phyloP scores from a whole-genome alignment of 805 yeast species.

The Suhomyces prunicola region DNA sequence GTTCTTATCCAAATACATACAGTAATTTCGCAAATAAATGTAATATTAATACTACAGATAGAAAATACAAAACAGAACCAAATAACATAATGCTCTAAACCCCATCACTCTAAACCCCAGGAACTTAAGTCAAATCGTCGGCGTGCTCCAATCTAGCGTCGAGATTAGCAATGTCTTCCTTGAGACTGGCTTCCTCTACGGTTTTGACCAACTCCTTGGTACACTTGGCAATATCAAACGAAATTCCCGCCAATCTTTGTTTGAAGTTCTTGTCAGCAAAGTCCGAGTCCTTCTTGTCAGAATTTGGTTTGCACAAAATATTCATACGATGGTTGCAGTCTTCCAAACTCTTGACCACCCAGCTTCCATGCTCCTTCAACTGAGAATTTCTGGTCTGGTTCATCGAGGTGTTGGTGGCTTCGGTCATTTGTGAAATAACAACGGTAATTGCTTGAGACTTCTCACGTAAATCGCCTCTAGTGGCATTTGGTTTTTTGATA shows the following conservation, averaged over 20 bases:
- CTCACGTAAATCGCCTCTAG: constrained; percentile 66
- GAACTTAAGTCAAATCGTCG: constrained; percentile 7
- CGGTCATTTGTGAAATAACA: constrained; percentile 84
- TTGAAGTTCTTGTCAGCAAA: constrained; percentile 86
- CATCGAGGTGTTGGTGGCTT: constrained; percentile 85
- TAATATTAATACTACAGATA: constrained; percentile 1
- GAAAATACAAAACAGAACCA: constrained; percentile 2
- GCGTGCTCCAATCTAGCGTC: constrained; percentile 54
- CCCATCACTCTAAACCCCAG: too few relatives aligned
- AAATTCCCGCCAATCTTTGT: constrained; percentile 92
- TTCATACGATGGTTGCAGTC: constrained; percentile 87
- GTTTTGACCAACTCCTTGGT: constrained; percentile 94
- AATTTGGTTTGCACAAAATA: constrained; percentile 52
- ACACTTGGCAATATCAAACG: constrained; percentile 94
- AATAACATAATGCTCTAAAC: neutral
- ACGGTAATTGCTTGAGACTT: constrained; percentile 73
- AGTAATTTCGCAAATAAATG: constrained; percentile 12
- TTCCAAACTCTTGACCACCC: constrained; percentile 82
- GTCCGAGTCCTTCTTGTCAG: constrained; percentile 47
- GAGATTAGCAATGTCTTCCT: constrained; percentile 78
- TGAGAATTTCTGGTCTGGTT: constrained; percentile 80
- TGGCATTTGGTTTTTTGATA: constrained; percentile 72
- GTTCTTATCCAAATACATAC: constrained; percentile 33
- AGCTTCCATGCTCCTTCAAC: constrained; percentile 84
- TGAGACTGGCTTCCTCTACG: constrained; percentile 89